Base-by-base conservation (phyloP, 495 filamentous ascomycete genomes). In the Penicillium dipodomyicola region DNA sequence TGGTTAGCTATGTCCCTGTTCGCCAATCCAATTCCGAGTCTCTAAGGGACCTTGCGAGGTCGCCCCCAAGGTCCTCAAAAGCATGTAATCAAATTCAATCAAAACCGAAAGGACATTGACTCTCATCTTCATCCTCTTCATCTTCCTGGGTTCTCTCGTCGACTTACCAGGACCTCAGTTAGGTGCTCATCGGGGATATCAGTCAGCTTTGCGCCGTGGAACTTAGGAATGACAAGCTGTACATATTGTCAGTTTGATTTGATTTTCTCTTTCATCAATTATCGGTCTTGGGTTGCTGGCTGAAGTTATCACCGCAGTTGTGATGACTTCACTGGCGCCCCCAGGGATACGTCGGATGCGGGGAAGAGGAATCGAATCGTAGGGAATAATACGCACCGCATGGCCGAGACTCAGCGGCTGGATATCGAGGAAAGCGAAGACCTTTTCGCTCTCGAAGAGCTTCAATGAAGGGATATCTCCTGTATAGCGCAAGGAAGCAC, bases 381-480 rank as follows among this genome's bases (percentile, higher is more conserved):
- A 39, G 47, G 30, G 14, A 40, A 10, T 39, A 39, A 37, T 39
- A 66, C 79, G 67, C 72, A 92, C 89, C 54, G 89, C 86, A 67
- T 97, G 92, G 45, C 94, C 92, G 54, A 79, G 79, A 70, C 85
- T 89, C 4, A 97, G 77, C 15, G 94, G 94, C 62, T 88, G 83
- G 76, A 97, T 96, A 74, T 99, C 94, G 62, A 99, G 87, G 78
- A 99, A 99, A 5, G 94, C 94, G 63, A 96, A 81, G 57, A 94
- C 88, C 79, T 92, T 95, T 30, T 96, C 90, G 65, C 77, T 89
- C 74, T 98, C 94, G 67, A 89, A 90, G 77, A 97, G 83, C 82
- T 96, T 97, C 78, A 96, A 89, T 64, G 87, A 90, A 46, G 93
- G 92, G 76, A 97, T 96, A 41, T 97, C 92, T 62, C 91, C 91